phyloP scores from a whole-genome alignment of 148 eudicot species.

The Camellia japonica region DNA sequence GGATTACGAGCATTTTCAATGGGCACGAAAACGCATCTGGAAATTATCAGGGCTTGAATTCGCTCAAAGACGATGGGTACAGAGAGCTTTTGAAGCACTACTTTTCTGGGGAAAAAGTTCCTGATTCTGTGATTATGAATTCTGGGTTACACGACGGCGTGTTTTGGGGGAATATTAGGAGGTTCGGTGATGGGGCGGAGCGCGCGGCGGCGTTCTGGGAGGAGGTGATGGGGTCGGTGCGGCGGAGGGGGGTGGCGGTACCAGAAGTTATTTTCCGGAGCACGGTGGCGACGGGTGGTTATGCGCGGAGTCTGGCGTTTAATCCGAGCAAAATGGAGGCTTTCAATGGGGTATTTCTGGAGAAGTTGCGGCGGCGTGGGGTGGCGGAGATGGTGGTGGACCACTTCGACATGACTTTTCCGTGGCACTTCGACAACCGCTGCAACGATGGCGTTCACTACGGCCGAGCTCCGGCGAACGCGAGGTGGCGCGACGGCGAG shows the following conservation, averaged over 20 bases:
- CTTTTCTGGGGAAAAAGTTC: conserved; percentile 54
- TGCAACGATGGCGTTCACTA: conserved; percentile 97
- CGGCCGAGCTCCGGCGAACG: conserved; percentile 83
- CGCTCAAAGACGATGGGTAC: conserved; percentile 57
- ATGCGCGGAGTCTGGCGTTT: conserved; percentile 66
- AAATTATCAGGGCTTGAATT: conserved; percentile 80
- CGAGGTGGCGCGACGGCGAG: conserved; percentile 78
- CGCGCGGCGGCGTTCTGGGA: conserved; percentile 83
- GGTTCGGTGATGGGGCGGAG: conserved; percentile 59
- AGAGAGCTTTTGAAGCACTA: conserved; percentile 49
- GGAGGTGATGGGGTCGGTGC: conserved; percentile 40
- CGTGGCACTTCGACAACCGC: conserved; percentile 94
- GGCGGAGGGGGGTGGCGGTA: conserved; percentile 34
- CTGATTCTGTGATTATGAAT: conserved; percentile 72
- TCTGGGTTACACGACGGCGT: conserved; percentile 93
- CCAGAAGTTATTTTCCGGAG: conserved; percentile 70
- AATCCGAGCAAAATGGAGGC: conserved; percentile 89
- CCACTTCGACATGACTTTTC: conserved; percentile 89
- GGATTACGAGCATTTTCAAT: conserved; percentile 86
- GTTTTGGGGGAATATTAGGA: conserved; percentile 56
- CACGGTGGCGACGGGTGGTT: conserved; percentile 84
- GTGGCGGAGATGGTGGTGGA: conserved; percentile 66
- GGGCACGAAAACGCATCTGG: conserved; percentile 60
- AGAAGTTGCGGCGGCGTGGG: conserved; percentile 55
- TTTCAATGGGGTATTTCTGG: conserved; percentile 78